Base-by-base conservation (phyloP, 257 asterid species). In the Solanum chilense region DNA sequence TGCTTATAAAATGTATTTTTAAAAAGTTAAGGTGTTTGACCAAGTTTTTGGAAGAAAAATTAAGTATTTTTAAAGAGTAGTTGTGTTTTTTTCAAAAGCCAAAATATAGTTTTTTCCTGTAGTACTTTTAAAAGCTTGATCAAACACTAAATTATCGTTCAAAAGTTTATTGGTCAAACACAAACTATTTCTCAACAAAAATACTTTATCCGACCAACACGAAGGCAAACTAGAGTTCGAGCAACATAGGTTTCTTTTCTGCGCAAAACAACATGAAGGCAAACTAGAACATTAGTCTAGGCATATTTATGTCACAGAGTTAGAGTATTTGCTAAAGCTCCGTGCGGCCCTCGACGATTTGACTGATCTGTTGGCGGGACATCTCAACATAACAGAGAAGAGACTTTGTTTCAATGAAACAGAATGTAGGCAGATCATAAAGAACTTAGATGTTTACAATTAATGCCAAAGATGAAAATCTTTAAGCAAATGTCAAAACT, bases 401-500 rank as follows among this genome's bases (percentile, higher is more conserved):
- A 42, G 14, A 15, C 13, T 6, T 41, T 42, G 37, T 76, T 76
- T 76, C 60, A 41, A 76, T 77, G 62, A 77, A 25, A 25, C 64
- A 77, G 3, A 27, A 25, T 14, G 39, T 45, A 78, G 25, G 84
- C 39, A 80, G 84, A 80, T 80, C 68, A 45, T 80, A 80, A 49
- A 81, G 31, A 81, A 81, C 85, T 49, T 21, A 49, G 39, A 49
- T 49, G 85, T 81, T 29, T 81, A 49, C 45, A 81, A 31, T 81
- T 18, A 47, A 47, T 47, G 85, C 44, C 85, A 80, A 58, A 27
- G 85, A 80, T 80, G 16, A 86, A 70, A 25, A 86, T 70, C 82
- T 35, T 71, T 49, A 71, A 8, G 27, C 62, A 31, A 86, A 52
- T 44, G 58, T 69, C 87, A 88, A 90, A 84, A 58, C 23, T 81